These are phyloP conservation scores for Globisporangium emineosum DNA, from an alignment of 352 stramenopile species.

Conservation along the genomic window DNA sequence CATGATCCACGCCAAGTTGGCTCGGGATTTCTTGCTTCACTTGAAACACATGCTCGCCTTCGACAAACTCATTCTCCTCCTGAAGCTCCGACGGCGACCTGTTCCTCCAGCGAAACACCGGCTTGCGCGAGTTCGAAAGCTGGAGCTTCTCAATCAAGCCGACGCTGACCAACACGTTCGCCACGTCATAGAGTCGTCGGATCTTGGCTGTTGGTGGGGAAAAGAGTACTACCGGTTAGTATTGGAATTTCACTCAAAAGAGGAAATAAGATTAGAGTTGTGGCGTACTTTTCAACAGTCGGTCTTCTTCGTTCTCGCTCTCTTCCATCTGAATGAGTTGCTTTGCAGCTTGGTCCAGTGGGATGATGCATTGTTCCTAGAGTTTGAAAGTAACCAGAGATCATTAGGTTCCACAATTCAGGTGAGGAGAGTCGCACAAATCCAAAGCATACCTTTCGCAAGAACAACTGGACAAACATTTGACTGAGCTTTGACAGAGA, in stretches of 20 bases:
- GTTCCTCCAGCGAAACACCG: constrained; percentile 79
- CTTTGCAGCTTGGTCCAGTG: constrained; percentile 92
- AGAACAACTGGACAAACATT: constrained; percentile 95
- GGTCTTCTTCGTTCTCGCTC: constrained; percentile 67
- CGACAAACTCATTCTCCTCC: constrained; percentile 2
- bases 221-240: background rate
- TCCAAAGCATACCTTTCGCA: constrained; percentile 58
- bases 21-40: constrained; percentile 17
- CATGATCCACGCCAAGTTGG: constrained; percentile 7
- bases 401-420: background rate
- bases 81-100: constrained; percentile 23
- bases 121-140: constrained; percentile 77
- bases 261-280: background rate
- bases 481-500: constrained; percentile 92
- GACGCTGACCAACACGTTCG: constrained; percentile 93
- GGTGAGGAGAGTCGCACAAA: background rate
- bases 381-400: background rate
- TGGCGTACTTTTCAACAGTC: constrained; percentile 75
- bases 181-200: constrained; percentile 96
- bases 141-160: constrained; percentile 91
- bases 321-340: constrained; percentile 90
- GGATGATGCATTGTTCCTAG: constrained; percentile 88
- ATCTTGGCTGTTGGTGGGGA: constrained; percentile 82
- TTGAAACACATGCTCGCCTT: constrained; percentile 16
- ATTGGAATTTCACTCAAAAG: background rate